Conservation (phyloP, 257 asterid genomes). For the Gentiana macrophylla region DNA sequence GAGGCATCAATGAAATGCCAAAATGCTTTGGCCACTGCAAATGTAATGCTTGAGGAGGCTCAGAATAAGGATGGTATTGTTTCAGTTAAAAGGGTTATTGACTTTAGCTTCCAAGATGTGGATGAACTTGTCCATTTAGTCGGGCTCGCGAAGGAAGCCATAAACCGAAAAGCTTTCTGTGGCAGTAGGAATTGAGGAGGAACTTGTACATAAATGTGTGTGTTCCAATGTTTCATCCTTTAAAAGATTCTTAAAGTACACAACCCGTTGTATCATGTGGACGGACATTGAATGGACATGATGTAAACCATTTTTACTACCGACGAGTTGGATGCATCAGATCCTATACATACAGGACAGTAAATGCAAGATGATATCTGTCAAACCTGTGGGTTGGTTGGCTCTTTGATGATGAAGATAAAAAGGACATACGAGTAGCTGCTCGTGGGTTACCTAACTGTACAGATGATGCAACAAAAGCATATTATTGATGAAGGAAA, state of each 20-base stretch:
- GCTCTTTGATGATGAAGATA: too few relatives aligned
- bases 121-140: conserved; percentile 57
- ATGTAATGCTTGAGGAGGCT: conserved; percentile 33
- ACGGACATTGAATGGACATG: too few relatives aligned
- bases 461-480: too few relatives aligned
- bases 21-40: conserved; percentile 55
- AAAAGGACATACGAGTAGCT: too few relatives aligned
- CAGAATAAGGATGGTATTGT: conserved; percentile 43
- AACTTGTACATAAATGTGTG: conserved; percentile 29
- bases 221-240: conserved; percentile 18
- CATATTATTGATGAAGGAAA: conserved; percentile 20
- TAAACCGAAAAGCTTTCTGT: conserved; percentile 42
- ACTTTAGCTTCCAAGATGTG: conserved; percentile 72
- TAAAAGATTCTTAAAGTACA: too few relatives aligned
- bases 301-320: too few relatives aligned
- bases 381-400: conserved; percentile 1
- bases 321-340: too few relatives aligned
- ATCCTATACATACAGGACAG: conserved; percentile 11
- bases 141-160: conserved; percentile 41
- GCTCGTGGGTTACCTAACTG: too few relatives aligned
- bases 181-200: conserved; percentile 30
- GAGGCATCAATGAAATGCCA: conserved; percentile 73
- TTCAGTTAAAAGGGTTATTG: conserved; percentile 56
- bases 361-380: conserved; percentile 11
- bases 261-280: too few relatives aligned